Percentiles rank a stretch among this genome's conserved stretches.
phyloP scores from a whole-genome alignment of 2,329 filamentous ascomycete genomes.

The Mollisia scopiformis region DNA sequence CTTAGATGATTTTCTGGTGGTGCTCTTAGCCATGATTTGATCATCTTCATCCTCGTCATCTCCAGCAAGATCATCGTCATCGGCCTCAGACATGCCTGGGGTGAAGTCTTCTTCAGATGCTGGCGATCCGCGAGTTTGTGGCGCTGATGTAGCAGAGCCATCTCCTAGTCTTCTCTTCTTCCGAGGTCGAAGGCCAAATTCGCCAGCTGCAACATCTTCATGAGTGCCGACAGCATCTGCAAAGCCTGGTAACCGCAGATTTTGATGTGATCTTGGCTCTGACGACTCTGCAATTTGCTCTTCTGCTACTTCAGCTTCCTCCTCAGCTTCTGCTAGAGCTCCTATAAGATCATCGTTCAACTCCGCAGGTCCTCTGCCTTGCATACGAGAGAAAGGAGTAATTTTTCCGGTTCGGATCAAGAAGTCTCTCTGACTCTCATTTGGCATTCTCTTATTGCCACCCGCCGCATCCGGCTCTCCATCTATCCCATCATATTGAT shows the following conservation, averaged over 20 bases:
- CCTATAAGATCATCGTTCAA: slow-evolving; percentile 73
- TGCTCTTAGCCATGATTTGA: slow-evolving; percentile 43
- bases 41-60: slow-evolving; percentile 21
- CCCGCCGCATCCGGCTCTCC: slow-evolving; percentile 46
- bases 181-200: slow-evolving; percentile 61
- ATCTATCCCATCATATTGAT: slow-evolving; percentile 53
- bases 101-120: slow-evolving; percentile 40
- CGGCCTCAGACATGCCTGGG: slow-evolving; percentile 25
- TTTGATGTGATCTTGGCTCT: slow-evolving; percentile 67
- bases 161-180: slow-evolving; percentile 54
- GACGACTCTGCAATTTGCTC: slow-evolving; percentile 43
- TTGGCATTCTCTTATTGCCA: slow-evolving; percentile 66
- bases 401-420: slow-evolving; percentile 97
- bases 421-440: slow-evolving; percentile 85
- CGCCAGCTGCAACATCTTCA: slow-evolving; percentile 43
- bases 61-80: slow-evolving; percentile 36
- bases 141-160: slow-evolving; percentile 30
- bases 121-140: slow-evolving; percentile 26
- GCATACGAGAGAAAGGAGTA: slow-evolving; percentile 82
- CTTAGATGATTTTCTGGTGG: slow-evolving; percentile 39
- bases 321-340: slow-evolving; percentile 80
- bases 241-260: slow-evolving; percentile 75
- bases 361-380: slow-evolving; percentile 57
- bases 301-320: slow-evolving; percentile 53
- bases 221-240: slow-evolving; percentile 49